phyloP scores from a whole-genome alignment of 371 early-diverging fungal genomes.

The Actinomucor elegans region DNA sequence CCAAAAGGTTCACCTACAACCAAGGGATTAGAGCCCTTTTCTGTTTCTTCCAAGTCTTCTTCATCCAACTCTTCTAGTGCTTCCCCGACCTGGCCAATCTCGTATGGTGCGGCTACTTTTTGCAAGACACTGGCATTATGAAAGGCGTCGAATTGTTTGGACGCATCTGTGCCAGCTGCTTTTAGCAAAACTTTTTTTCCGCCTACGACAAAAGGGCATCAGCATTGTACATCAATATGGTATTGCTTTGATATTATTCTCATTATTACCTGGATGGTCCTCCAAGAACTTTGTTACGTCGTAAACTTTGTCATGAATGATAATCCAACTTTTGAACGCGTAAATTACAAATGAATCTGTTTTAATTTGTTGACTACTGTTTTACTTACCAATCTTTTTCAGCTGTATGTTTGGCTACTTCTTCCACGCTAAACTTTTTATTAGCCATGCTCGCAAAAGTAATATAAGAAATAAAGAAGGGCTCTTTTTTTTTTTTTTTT shows the following conservation, averaged over 20 bases:
- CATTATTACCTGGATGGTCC: slow-evolving; percentile 56
- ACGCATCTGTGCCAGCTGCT: slow-evolving; percentile 85
- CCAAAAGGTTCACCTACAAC: slow-evolving; percentile 27
- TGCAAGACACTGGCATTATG: slow-evolving; percentile 63
- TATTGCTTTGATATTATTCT: not conserved
- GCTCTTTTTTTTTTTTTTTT: too few species aligned
- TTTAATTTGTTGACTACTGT: not conserved
- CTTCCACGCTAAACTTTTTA: slow-evolving; percentile 60
- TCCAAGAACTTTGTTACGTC: slow-evolving; percentile 76
- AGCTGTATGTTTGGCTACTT: slow-evolving; percentile 74
- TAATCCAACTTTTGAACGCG: slow-evolving; percentile 64
- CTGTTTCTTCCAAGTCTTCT: not conserved
- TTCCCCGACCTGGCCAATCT: slow-evolving; percentile 10
- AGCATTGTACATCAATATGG: not conserved
- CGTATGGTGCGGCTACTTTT: slow-evolving; percentile 5
- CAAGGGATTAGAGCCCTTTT: slow-evolving; percentile 4
- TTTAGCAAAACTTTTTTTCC: slow-evolving; percentile 75
- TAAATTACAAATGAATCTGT: not conserved
- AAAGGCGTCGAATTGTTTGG: slow-evolving; percentile 87
- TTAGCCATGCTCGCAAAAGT: not conserved
- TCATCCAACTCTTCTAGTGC: slow-evolving; percentile 9
- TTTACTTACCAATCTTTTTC: slow-evolving; percentile 63
- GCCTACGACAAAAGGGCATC: not conserved
- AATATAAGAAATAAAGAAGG: too few species aligned
- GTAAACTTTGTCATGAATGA: slow-evolving; percentile 79